Evolutionary conservation across 495 filamentous ascomycete genomes (phyloP), one percentile per base, ranked within the genome.

Genomic region (Sordaria brevicollis): DNA sequence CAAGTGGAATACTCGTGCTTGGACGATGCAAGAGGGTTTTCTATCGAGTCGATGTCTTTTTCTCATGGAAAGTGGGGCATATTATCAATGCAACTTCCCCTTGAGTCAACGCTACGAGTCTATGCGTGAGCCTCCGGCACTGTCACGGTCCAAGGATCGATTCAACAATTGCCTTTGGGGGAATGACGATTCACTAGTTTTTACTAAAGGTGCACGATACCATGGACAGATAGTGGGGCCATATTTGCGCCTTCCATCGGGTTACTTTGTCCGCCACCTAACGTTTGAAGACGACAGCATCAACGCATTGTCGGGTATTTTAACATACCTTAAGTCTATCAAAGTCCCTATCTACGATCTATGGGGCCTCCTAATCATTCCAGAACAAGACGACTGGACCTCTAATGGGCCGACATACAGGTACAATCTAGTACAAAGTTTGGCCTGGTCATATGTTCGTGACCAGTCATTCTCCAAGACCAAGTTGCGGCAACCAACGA

Each of bases 21-120:
- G 67, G 67, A 68, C 67, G 0, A 29, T 68, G 19, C 67, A 68
- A 0, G 67, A 68, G 21, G 29, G 15, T 9, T 17, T 43, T n/a
- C 33, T 68, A 3, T 68, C 67, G 2, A 25, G 67, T 21, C 67
- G 67, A 2, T 21, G 19, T 2, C 35, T 68, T 3, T 35, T 68
- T 11, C 69, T 72, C 67, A 74, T 74, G 0, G 73, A 77, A 0
- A 21, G 74, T 0, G 75, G 79, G 49, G 70, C 76, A 37, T 82
- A 79, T 66, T 84, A 77, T 65, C 75, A 81, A 43, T 83, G 80
- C 68, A 49, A 2, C 41, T 21, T n/a, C n/a, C 41, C 9, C n/a
- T 9, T 10, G 5, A 9, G 0, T 49, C 8, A 21, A 17, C 41
- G 41, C 3, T 49, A 19, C 1, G 41, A 49, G 0, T 1, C 41